phyloP scores from a whole-genome alignment of 75 land plant species.

The Selaginella moellendorffii region DNA sequence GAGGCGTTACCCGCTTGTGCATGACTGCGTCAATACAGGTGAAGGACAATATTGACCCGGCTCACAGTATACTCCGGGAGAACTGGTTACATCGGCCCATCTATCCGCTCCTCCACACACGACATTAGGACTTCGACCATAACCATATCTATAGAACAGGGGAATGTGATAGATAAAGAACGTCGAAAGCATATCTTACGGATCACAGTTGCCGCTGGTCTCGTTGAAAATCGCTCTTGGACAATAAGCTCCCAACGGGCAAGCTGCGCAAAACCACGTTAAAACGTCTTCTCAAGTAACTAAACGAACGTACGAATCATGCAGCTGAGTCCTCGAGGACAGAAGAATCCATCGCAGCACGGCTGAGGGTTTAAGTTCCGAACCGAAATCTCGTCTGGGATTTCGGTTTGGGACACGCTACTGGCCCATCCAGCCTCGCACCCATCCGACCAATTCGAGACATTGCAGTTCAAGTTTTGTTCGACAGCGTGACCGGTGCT shows the following conservation, averaged over 20 bases:
- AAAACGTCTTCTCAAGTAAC: background rate
- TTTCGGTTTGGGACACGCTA: background rate
- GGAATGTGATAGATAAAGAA: background rate
- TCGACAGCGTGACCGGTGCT: background rate
- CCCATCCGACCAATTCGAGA: constrained; percentile 49
- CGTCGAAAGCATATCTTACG: constrained; percentile 46
- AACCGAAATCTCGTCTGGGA: background rate
- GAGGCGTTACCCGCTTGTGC: constrained; percentile 48
- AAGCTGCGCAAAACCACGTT: constrained; percentile 32
- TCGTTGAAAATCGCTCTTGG: constrained; percentile 50
- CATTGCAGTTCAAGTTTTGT: constrained; percentile 45
- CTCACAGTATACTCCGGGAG: constrained; percentile 56
- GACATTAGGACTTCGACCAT: constrained; percentile 44
- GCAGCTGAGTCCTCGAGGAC: constrained; percentile 82
- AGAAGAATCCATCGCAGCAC: constrained; percentile 91
- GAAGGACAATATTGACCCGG: constrained; percentile 80
- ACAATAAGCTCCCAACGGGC: constrained; percentile 83
- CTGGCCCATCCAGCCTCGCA: constrained; percentile 94
- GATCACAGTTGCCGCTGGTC: constrained; percentile 57
- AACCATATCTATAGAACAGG: constrained; percentile 50
- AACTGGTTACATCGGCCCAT: constrained; percentile 59
- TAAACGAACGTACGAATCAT: constrained; percentile 78
- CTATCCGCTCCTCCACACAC: constrained; percentile 84
- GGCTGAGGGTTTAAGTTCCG: constrained; percentile 23
- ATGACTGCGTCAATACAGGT: constrained; percentile 35